These are phyloP conservation scores for Annulohypoxylon nitens DNA, from an alignment of 495 filamentous ascomycete genomes.

Conservation along the genomic window DNA sequence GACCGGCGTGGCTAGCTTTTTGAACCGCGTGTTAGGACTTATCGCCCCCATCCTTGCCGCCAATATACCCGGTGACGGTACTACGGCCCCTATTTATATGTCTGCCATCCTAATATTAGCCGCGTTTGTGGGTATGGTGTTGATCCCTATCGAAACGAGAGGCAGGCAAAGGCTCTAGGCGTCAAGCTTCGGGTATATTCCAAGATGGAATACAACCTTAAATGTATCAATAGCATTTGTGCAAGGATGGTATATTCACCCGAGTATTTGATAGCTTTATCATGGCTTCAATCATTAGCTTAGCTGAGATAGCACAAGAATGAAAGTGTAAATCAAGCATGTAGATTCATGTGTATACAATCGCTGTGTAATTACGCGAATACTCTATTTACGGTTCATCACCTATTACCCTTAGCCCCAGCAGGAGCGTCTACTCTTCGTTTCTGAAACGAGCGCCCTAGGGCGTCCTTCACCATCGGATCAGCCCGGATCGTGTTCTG, in stretches of 20 bases:
- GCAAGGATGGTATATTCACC: neutral
- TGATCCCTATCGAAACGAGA: conserved; percentile 80
- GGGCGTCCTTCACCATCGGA: conserved; percentile 80
- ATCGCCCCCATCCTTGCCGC: conserved; percentile 83
- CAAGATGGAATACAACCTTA: neutral
- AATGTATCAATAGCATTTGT: neutral
- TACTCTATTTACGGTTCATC: neutral
- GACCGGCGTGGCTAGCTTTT: conserved; percentile 78
- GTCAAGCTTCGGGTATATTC: neutral
- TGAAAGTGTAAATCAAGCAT: conserved; percentile 11
- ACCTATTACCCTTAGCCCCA: conserved; percentile 67
- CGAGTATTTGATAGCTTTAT: neutral
- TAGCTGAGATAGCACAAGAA: conserved; percentile 11
- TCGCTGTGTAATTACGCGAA: conserved; percentile 17
- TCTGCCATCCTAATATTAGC: conserved; percentile 76
- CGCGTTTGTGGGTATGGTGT: conserved; percentile 71
- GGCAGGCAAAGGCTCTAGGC: conserved; percentile 75
- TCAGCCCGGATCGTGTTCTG: conserved; percentile 78
- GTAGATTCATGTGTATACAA: conserved; percentile 25
- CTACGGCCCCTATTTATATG: conserved; percentile 79
- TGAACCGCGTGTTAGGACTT: conserved; percentile 80
- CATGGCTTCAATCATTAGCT: conserved; percentile 5
- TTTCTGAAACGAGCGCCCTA: conserved; percentile 72
- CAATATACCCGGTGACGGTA: conserved; percentile 73
- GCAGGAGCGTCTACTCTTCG: conserved; percentile 68